Evolutionary conservation across 495 filamentous ascomycete genomes (phyloP), one percentile per base, ranked within the genome.

Genomic region (Xylaria telfairii): DNA sequence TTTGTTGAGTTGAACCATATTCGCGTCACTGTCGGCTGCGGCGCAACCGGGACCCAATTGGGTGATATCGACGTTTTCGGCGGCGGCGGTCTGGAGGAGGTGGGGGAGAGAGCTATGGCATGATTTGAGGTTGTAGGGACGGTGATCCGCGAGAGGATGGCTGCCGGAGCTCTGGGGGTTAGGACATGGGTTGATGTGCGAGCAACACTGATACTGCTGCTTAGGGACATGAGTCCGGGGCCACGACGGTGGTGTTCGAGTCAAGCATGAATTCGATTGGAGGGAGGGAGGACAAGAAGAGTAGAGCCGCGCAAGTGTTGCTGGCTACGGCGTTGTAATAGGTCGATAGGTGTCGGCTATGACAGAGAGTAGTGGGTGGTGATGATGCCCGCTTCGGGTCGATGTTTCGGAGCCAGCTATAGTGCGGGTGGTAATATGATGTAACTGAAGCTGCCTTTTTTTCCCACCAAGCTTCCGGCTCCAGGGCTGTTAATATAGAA

Each of bases 1-100:
- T 73, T 68, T 30, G 76, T 78, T 47, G 78, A 71, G 67, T 74
- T 80, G 79, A 80, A 81, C 77, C 78, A 81, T 75, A 77, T 73
- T 26, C 72, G 75, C 17, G 77, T 65, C 26, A 76, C 57, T 37
- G 62, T 61, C 34, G 70, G 70, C 32, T 73, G 70, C 65, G 72
- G 70, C 19, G 74, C 64, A 63, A 68, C 32, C 26, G 63, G 12
- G 41, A 13, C 42, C 39, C 56, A 19, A 15, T 54, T 15, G 30
- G 42, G 17, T 59, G 37, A 46, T 32, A 47, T 65, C 13, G 64
- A 42, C 0, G 60, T 34, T 66, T 71, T 71, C 2, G 10, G 10
- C 44, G 66, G 66, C 13, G 72, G 71, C 21, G 62, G 69, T 9
- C 42, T 70, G n/a, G 73, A 26, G 44, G 37, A 54, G 57, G 59